These are phyloP conservation scores for Gonium pectorale DNA, from an alignment of 139 green algal species.

Conservation along the genomic window DNA sequence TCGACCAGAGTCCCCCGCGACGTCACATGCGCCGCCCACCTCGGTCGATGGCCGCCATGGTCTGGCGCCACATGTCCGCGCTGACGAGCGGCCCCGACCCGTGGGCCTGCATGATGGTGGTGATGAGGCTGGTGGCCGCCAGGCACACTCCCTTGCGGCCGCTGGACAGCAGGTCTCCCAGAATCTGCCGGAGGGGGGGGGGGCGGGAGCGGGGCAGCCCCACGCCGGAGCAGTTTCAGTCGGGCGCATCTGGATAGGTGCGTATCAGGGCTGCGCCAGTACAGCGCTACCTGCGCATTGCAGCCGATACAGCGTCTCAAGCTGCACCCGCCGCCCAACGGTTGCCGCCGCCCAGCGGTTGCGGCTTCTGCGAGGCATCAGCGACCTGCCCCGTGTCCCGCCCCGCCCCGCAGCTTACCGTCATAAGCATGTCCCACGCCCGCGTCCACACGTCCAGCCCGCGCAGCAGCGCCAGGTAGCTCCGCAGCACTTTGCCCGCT, in stretches of 20 bases:
- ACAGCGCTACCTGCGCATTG: no score
- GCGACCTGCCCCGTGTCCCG: no score
- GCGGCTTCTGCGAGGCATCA: no score
- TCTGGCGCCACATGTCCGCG: conserved; percentile 14
- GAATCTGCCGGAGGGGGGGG: conserved; percentile 2
- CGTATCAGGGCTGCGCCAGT: no score
- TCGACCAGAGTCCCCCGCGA: no score
- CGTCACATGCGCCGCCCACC: no score
- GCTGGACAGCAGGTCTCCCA: conserved; percentile 34
- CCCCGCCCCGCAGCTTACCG: conserved; percentile 70
- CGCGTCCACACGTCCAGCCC: conserved; percentile 68
- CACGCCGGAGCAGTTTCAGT: no score
- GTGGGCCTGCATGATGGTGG: conserved; percentile 52
- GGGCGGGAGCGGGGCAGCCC: not conserved
- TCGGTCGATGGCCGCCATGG: conserved; percentile 25
- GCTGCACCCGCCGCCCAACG: no score
- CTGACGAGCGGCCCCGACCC: conserved; percentile 15
- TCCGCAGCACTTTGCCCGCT: conserved; percentile 83
- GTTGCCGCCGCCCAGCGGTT: no score
- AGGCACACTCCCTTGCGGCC: conserved; percentile 46
- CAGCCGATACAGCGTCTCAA: no score
- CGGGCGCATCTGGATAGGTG: no score
- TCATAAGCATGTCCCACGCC: conserved; percentile 83
- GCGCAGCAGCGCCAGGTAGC: conserved; percentile 79
- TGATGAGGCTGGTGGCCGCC: conserved; percentile 56